Evolutionary conservation across 1,284 basidiomycete genomes (phyloP), one percentile per base, ranked within the genome.

Genomic region (Fomitopsis pinicola): DNA sequence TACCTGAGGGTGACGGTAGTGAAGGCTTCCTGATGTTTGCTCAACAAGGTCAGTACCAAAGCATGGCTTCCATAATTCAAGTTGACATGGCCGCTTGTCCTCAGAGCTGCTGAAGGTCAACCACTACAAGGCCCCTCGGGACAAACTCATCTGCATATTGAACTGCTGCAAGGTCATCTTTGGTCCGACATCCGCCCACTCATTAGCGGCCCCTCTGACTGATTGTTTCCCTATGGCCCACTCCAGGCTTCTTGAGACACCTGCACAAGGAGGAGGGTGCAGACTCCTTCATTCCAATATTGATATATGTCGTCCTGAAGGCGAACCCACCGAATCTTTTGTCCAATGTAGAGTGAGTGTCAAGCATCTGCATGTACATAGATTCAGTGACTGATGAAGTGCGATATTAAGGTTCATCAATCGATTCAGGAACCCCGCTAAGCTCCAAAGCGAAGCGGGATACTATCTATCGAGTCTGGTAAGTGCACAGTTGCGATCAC

Each of bases 161-260:
- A 99, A 99, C 72, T 94, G 89, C 77, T 99, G 96, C 87, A 99
- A 99, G 80, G 95, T 99, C 76, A 98, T 99, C 71, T 99, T 98
- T 73, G 97, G 97, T 94, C 68, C 65, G 88, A 72, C 62, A 19
- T 60, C 50, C 62, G 40, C 63, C 45, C 48, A 63, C 50, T 63
- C 42, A 42, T 46, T 54, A 26, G 42, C 58, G 61, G n/a, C 59
- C 45, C 12, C n/a, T 48, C 46, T 38, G 35, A 53, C 48, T 42
- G 38, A 59, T 59, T 60, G 61, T 63, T 7, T 15, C 30, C 50
- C 45, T 4, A 42, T 50, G 63, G 44, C 44, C 57, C 8, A 40
- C 59, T 59, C 61, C 68, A 95, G 93, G 94, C 57, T 78, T 98
- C 55, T 94, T 98, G 63, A 87, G 95, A 65, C 95, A 98, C 78